Conservation (phyloP, 1,284 basidiomycete species). For the Leccinum fallax region DNA sequence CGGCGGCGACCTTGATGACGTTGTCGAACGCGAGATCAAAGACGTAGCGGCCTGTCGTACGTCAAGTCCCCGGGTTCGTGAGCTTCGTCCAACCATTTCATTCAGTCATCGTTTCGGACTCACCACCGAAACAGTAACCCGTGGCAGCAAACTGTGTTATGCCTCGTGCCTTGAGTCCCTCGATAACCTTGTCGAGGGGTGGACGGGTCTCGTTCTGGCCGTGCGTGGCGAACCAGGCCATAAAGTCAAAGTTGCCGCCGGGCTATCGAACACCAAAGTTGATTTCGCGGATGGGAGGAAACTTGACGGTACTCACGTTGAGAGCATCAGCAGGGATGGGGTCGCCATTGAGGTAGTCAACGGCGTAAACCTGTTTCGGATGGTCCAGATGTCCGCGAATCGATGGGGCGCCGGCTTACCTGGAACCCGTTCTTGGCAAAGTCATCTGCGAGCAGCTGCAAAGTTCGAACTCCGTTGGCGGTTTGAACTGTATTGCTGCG, state of each 20-base stretch:
- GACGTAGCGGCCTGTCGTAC: slow-evolving; percentile 48
- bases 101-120: slow-evolving; percentile 11
- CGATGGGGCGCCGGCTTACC: slow-evolving; percentile 33
- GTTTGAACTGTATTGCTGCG: too few species aligned
- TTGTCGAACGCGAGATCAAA: slow-evolving; percentile 72
- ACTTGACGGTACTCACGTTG: slow-evolving; percentile 11
- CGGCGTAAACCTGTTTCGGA: slow-evolving; percentile 54
- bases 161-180: slow-evolving; percentile 57
- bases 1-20: slow-evolving; percentile 53
- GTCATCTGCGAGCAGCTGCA: slow-evolving; percentile 66
- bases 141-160: slow-evolving; percentile 60
- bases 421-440: slow-evolving; percentile 76
- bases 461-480: not conserved
- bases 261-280: not conserved
- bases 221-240: slow-evolving; percentile 55
- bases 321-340: slow-evolving; percentile 31
- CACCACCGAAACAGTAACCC: slow-evolving; percentile 75
- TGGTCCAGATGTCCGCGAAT: too few species aligned
- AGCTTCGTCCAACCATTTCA: not conserved
- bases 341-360: slow-evolving; percentile 50
- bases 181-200: slow-evolving; percentile 57
- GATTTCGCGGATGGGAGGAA: not conserved
- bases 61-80: not conserved
- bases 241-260: slow-evolving; percentile 42
- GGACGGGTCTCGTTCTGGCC: slow-evolving; percentile 48